Conservation (phyloP, 140 eudicot species). For the Flaveria floridana region DNA sequence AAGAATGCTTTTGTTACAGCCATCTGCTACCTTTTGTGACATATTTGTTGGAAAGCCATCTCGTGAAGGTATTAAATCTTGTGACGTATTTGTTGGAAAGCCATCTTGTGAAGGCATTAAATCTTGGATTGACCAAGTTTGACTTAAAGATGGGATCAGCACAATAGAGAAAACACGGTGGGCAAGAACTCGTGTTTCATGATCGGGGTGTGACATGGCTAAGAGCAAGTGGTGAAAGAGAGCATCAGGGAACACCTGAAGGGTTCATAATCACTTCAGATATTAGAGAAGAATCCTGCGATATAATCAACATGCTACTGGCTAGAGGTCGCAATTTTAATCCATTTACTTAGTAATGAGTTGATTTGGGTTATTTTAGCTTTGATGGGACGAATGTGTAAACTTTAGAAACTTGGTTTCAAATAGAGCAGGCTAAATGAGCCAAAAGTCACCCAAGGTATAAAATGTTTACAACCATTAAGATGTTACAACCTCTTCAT, state of each 20-base stretch:
- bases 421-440: neutral
- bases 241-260: slow-evolving; percentile 77
- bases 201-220: slow-evolving; percentile 81
- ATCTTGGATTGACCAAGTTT: slow-evolving; percentile 37
- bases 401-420: neutral
- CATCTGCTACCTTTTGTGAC: slow-evolving; percentile 29
- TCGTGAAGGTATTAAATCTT: neutral
- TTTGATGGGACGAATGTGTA: neutral
- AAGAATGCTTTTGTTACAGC: slow-evolving; percentile 25
- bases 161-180: slow-evolving; percentile 61
- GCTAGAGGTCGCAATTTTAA: neutral
- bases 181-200: slow-evolving; percentile 67
- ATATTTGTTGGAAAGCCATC: slow-evolving; percentile 25
- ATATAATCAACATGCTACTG: neutral
- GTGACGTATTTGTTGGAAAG: neutral
- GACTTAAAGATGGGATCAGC: slow-evolving; percentile 52
- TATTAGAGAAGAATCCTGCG: slow-evolving; percentile 5
- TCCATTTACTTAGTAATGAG: neutral
- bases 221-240: slow-evolving; percentile 79
- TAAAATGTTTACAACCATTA: neutral
- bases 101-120: slow-evolving; percentile 7
- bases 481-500: neutral
- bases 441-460: neutral
- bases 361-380: neutral
- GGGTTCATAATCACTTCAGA: slow-evolving; percentile 12